Percentiles rank a stretch among this genome's conserved stretches.
These are phyloP conservation scores for Colletotrichum abscissum DNA, from an alignment of 2,329 filamentous ascomycete genomes.

Conservation along the genomic window DNA sequence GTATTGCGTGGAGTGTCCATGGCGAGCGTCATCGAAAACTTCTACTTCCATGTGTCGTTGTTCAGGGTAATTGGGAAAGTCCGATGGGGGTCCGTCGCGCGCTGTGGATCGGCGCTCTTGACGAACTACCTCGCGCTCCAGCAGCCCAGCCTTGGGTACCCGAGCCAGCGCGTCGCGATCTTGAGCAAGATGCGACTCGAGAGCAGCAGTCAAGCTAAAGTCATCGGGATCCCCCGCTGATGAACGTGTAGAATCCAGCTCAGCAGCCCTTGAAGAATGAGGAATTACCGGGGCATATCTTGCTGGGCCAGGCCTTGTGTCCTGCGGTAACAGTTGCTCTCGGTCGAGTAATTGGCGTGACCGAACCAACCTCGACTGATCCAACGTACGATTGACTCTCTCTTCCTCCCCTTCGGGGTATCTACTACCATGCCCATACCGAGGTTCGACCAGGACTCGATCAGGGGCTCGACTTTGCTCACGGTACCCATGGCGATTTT, in stretches of 20 bases:
- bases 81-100: background rate
- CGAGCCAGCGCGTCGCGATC: conserved; percentile 21
- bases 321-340: background rate
- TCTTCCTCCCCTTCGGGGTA: background rate
- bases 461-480: background rate
- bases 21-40: background rate
- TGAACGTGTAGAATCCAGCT: background rate
- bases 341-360: background rate
- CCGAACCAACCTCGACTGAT: background rate
- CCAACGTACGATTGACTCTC: background rate
- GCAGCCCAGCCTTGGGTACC: background rate
- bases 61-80: background rate
- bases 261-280: background rate
- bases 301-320: background rate
- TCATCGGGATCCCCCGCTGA: background rate
- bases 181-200: conserved; percentile 26
- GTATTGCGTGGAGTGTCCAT: background rate
- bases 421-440: background rate
- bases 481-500: background rate
- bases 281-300: background rate
- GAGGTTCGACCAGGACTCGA: background rate
- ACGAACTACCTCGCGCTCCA: background rate
- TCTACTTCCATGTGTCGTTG: background rate
- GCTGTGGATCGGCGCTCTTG: background rate
- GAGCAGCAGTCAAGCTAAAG: conserved; percentile 24